phyloP scores from a whole-genome alignment of 2,329 filamentous ascomycete genomes.

The Botrytis galanthina region DNA sequence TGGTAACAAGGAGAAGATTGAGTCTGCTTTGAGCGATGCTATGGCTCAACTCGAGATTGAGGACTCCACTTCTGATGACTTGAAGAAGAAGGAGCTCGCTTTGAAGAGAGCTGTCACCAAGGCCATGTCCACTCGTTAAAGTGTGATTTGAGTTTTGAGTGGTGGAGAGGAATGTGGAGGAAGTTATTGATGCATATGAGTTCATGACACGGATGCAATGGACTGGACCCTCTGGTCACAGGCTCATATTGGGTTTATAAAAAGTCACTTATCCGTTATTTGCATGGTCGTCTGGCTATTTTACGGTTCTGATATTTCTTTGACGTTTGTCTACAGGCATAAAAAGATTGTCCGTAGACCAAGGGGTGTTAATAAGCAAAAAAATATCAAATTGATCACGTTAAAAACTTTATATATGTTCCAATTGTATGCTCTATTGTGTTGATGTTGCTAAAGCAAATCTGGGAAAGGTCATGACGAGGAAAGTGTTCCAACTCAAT shows the following conservation, averaged over 20 bases:
- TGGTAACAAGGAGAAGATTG: slow-evolving; percentile 99
- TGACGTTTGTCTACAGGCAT: slow-evolving; percentile 36
- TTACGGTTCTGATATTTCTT: slow-evolving; percentile 32
- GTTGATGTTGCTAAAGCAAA: not conserved
- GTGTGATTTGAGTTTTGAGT: slow-evolving; percentile 26
- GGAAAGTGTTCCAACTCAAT: not conserved
- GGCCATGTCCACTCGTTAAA: slow-evolving; percentile 86
- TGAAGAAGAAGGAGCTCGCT: slow-evolving; percentile 99
- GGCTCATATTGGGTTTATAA: slow-evolving; percentile 35
- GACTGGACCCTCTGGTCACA: slow-evolving; percentile 37
- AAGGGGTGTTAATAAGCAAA: slow-evolving; percentile 37
- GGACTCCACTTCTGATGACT: slow-evolving; percentile 85
- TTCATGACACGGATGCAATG: slow-evolving; percentile 38
- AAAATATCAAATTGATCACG: slow-evolving; percentile 25
- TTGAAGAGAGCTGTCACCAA: slow-evolving; percentile 98
- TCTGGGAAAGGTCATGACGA: not conserved
- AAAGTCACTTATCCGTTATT: slow-evolving; percentile 35
- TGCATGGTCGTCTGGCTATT: slow-evolving; percentile 36
- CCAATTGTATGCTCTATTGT: not conserved
- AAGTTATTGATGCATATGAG: slow-evolving; percentile 36
- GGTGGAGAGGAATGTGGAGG: slow-evolving; percentile 26
- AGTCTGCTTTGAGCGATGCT: slow-evolving; percentile 92
- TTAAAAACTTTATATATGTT: slow-evolving; percentile 14
- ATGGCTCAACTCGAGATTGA: slow-evolving; percentile 97
- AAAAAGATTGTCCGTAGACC: slow-evolving; percentile 39